Base-by-base conservation (phyloP, 441 rosid genomes). In the Theobroma grandiflorum region DNA sequence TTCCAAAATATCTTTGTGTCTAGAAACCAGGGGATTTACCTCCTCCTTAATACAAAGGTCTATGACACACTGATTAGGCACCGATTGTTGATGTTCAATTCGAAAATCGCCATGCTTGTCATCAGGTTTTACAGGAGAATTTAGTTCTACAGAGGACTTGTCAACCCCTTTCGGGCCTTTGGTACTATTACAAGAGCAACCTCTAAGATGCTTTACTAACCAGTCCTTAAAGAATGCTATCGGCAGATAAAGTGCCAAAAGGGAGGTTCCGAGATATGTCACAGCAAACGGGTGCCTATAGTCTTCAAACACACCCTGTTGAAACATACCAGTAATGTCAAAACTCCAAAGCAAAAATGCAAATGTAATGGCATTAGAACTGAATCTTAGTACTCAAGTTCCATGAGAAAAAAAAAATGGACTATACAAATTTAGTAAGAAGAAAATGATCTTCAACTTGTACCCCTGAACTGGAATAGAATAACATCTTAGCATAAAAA, bases 221-320 rank as follows among this genome's bases (percentile, higher is more conserved):
- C 85, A 80, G 52, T 86, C 85, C 72, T 85, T 89, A 37, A 85
- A 22, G 83, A 89, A 82, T 63, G 89, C 86, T 49, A 88, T 59
- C 8, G 91, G 92, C 65, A 89, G 91, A 74, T 89, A 84, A 40
- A 86, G 43, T 16, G 81, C 82, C 79, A 86, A 69, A 67, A 89
- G 86, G 0, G 90, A 89, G 50, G 82, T 86, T 40, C 86, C 90
- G 0, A 89, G 74, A 77, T 82, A 90, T 15, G 91, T 70, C 76
- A 90, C 80, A 4, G 80, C 86, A 80, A 88, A 90, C 38, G 92
- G 91, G 42, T 88, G 90, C 75, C 80, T 42, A 57, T 90, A 90
- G 38, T 74, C 73, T 63, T 80, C 76, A 38, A 84, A 88, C 0
- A 89, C 82, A 38, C 66, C 86, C 92, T 88, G 88, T 68, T 20